These are phyloP conservation scores for Alternaria sp. DNA, from an alignment of 2,329 filamentous ascomycete species.

Conservation along the genomic window DNA sequence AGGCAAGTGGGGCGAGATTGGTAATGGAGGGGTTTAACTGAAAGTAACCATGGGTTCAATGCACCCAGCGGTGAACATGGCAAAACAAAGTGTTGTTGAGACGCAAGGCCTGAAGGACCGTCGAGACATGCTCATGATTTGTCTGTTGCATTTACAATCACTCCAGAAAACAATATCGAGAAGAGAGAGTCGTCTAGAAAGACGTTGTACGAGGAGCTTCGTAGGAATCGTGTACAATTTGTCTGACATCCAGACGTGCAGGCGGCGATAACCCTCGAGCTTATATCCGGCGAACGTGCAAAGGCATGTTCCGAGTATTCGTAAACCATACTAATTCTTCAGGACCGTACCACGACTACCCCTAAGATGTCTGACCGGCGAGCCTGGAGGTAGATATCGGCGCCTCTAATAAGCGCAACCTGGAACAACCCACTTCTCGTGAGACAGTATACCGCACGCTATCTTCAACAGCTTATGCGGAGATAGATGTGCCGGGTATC, in stretches of 20 bases:
- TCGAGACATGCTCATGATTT: not conserved
- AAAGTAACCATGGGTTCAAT: not conserved
- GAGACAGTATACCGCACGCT: not conserved
- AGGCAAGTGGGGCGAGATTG: slow-evolving; percentile 38
- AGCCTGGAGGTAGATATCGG: not conserved
- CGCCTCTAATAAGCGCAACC: not conserved
- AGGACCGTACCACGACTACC: not conserved
- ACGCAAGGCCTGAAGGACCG: not conserved
- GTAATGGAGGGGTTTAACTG: slow-evolving; percentile 20
- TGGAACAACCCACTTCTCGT: not conserved
- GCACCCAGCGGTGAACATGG: not conserved
- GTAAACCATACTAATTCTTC: not conserved
- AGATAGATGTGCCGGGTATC: not conserved
- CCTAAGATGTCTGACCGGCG: not conserved
- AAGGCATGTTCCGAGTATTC: not conserved
- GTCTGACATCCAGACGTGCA: not conserved
- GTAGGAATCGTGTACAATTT: not conserved
- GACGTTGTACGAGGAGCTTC: not conserved
- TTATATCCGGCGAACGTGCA: not conserved
- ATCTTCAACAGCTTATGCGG: not conserved
- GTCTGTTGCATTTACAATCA: not conserved
- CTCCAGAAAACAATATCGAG: not conserved
- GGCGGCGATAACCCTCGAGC: not conserved
- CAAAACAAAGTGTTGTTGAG: not conserved
- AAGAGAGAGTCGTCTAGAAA: not conserved